These are phyloP conservation scores for Phoma sp. DNA, from an alignment of 2,329 filamentous ascomycete genomes.

Conservation along the genomic window DNA sequence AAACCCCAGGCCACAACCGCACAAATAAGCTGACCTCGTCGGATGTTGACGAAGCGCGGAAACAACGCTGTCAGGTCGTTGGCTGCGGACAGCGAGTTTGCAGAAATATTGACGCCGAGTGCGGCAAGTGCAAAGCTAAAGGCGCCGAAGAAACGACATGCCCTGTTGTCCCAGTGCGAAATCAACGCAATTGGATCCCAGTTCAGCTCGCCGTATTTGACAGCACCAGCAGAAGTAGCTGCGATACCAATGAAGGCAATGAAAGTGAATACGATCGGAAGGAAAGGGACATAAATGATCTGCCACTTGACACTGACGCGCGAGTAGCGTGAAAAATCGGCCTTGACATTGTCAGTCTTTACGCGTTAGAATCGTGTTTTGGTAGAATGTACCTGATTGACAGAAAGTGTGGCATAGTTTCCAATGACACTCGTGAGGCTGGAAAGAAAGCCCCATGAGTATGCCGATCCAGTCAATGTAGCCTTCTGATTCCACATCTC, in stretches of 20 bases:
- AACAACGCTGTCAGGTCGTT: conserved; percentile 61
- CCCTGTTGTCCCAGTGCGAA: conserved; percentile 46
- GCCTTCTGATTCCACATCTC: conserved; percentile 56
- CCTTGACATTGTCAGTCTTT: conserved; percentile 43
- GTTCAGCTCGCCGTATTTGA: conserved; percentile 56
- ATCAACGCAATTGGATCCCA: conserved; percentile 54
- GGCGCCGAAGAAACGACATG: conserved; percentile 50
- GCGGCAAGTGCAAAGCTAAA: conserved; percentile 56
- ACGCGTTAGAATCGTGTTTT: fast-evolving
- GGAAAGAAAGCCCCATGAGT: conserved; percentile 61
- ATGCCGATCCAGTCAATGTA: conserved; percentile 56
- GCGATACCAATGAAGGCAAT: conserved; percentile 64
- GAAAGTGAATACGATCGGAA: conserved; percentile 61
- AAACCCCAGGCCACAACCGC: conserved; percentile 52
- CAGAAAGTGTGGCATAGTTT: conserved; percentile 58
- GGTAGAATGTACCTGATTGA: conserved; percentile 52
- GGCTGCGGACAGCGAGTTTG: conserved; percentile 60
- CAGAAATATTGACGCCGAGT: conserved; percentile 60
- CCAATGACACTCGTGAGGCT: conserved; percentile 57
- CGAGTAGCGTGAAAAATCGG: conserved; percentile 64
- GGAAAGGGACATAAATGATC: conserved; percentile 57
- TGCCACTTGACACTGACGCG: conserved; percentile 57
- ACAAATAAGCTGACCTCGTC: conserved; percentile 55
- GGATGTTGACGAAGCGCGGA: conserved; percentile 60
- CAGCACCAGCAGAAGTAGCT: conserved; percentile 60